Evolutionary conservation across 2,329 filamentous ascomycete species (phyloP).

Genomic region (Aaosphaeria pasadenensis): DNA sequence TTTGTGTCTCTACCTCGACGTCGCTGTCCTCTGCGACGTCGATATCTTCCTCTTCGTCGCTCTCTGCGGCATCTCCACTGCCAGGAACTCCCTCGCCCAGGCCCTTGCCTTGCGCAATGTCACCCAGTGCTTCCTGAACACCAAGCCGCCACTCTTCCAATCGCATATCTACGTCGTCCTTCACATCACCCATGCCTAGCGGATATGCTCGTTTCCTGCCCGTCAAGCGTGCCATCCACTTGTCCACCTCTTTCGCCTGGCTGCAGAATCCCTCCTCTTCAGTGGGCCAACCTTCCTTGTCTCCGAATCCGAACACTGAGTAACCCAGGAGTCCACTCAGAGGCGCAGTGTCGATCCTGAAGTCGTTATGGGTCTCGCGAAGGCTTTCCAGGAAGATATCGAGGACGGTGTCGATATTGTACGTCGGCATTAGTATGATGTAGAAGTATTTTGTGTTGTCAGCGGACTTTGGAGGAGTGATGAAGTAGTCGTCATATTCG

Average conservation of each 20-base stretch:
- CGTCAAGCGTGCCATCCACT: slow-evolving; percentile 96
- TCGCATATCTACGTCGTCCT: slow-evolving; percentile 64
- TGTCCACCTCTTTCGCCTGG: slow-evolving; percentile 85
- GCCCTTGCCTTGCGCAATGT: slow-evolving; percentile 52
- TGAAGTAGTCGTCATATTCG: slow-evolving; percentile 92
- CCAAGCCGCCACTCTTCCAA: slow-evolving; percentile 77
- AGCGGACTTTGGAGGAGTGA: slow-evolving; percentile 64
- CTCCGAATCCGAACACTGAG: slow-evolving; percentile 90
- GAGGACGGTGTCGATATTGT: slow-evolving; percentile 92
- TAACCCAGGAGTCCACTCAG: slow-evolving; percentile 77
- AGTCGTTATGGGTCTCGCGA: slow-evolving; percentile 92
- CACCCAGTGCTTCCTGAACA: slow-evolving; percentile 66
- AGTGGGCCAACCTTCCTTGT: slow-evolving; percentile 86
- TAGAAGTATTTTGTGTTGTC: slow-evolving; percentile 68
- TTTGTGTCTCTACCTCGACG: slow-evolving; percentile 24
- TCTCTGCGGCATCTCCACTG: slow-evolving; percentile 81
- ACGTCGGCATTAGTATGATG: slow-evolving; percentile 80
- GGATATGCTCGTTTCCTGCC: slow-evolving; percentile 83
- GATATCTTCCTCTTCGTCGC: slow-evolving; percentile 65
- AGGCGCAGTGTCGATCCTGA: slow-evolving; percentile 88
- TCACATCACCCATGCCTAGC: slow-evolving; percentile 82
- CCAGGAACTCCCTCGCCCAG: slow-evolving; percentile 68
- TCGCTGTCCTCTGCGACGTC: slow-evolving; percentile 48
- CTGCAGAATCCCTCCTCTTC: slow-evolving; percentile 90
- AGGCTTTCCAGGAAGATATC: slow-evolving; percentile 85